Evolutionary conservation across 225 moss, liverwort and hornwort species (phyloP), one percentile per base, ranked within the genome.

Genomic region (Bryoerythrophyllum caledonicum): DNA sequence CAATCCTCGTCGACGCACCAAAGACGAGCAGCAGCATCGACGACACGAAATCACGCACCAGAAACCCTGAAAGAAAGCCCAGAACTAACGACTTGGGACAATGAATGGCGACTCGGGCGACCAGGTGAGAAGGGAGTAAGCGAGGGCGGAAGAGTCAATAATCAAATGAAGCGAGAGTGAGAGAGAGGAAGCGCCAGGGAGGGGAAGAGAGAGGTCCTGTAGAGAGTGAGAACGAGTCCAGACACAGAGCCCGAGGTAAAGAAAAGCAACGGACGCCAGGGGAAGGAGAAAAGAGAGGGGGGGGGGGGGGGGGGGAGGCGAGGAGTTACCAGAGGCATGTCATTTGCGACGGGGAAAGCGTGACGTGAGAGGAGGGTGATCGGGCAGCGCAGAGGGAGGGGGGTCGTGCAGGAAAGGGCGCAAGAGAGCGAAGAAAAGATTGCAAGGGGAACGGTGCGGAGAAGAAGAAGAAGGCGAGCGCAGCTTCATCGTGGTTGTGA

Each of bases 211-310:
- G 35, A 63, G 19, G 81, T 56, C 84, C 81, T 81, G 78, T 78
- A 78, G 78, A 61, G 61, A 49, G 61, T n/a, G 56, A 55, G 84
- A 84, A 80, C 10, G 6, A 77, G 84, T 84, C 84, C 80, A 66
- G 66, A 81, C 80, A 73, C 84, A 55, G 13, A 70, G 26, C 77
- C 84, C 84, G 77, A 84, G 84, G 58, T 28, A 67, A 38, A 41
- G 25, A 67, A 72, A 51, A 60, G 52, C 65, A 38, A 60, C 37
- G 34, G 64, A 23, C 60, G 76, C 60, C 19, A 37, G 76, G 38
- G 27, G 38, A 41, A n/a, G n/a, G n/a, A n/a, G n/a, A n/a, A n/a
- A n/a, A n/a, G n/a, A 28, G 8, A 37, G 73, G 9, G 32, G 25
- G 34, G 8, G 4, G 2, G 3, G 23, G 23, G 24, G 13, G 2